Percentiles rank a stretch among this genome's conserved stretches.
Conservation (phyloP, 169 alveolate species). For the Plasmodium gaboni region DNA sequence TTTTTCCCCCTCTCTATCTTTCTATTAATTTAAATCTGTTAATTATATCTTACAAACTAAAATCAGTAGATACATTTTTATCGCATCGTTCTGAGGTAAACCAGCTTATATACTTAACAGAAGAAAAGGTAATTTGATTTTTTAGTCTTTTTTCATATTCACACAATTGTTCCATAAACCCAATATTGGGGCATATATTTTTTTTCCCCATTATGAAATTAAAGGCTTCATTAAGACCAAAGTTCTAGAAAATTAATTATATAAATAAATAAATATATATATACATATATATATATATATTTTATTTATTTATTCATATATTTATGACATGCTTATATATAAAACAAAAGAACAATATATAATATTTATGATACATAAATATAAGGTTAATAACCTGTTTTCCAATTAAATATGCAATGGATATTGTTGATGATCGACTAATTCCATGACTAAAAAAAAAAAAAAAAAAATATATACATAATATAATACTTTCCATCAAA, state of each 20-base stretch:
- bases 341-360: background rate
- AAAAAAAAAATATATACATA: background rate
- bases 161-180: conserved; percentile 82
- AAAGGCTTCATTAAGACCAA: conserved; percentile 78
- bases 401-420: conserved; percentile 77
- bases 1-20: too few relatives aligned
- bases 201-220: conserved; percentile 73
- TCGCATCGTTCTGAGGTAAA: conserved; percentile 65
- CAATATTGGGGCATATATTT: conserved; percentile 79
- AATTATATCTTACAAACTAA: conserved; percentile 28
- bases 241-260: conserved; percentile 44
- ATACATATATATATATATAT: background rate
- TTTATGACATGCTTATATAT: background rate
- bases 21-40: conserved; percentile 15
- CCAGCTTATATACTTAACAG: conserved; percentile 81
- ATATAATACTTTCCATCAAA: background rate
- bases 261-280: background rate
- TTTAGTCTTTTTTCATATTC: conserved; percentile 70
- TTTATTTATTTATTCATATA: conserved; percentile 24
- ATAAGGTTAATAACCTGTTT: conserved; percentile 56
- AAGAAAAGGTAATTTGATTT: conserved; percentile 55
- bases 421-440: conserved; percentile 78
- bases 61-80: conserved; percentile 74
- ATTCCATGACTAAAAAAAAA: conserved; percentile 77
- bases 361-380: conserved; percentile 7